Evolutionary conservation across 495 filamentous ascomycete species (phyloP).

Genomic region (Hyaloscypha hepaticicola): DNA sequence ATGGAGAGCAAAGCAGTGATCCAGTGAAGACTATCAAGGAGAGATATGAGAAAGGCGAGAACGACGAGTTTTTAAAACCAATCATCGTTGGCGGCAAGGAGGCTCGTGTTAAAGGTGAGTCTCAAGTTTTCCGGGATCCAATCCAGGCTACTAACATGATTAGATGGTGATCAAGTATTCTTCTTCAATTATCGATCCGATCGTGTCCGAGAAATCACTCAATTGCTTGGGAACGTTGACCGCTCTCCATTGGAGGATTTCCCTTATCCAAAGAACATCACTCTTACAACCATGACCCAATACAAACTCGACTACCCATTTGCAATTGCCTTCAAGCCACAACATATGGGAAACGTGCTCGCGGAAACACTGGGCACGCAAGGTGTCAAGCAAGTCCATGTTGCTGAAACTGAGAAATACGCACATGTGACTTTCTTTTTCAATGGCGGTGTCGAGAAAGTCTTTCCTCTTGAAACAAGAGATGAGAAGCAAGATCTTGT

Average conservation of each 20-base stretch:
- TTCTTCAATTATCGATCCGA: conserved; percentile 99
- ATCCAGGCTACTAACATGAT: conserved; percentile 17
- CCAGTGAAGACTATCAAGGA: conserved; percentile 84
- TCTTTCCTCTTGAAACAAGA: conserved; percentile 84
- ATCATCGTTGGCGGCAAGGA: conserved; percentile 91
- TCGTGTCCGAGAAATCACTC: conserved; percentile 94
- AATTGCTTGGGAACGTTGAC: conserved; percentile 88
- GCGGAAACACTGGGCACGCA: conserved; percentile 93
- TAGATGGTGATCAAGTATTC: conserved; percentile 91
- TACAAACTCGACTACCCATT: conserved; percentile 97
- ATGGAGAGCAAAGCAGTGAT: conserved; percentile 82
- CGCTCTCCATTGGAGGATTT: conserved; percentile 87
- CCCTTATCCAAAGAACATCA: conserved; percentile 88
- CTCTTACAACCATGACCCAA: conserved; percentile 95
- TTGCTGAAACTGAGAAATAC: conserved; percentile 99
- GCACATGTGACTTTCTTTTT: conserved; percentile 99
- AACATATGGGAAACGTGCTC: conserved; percentile 93
- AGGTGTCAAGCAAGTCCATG: conserved; percentile 84
- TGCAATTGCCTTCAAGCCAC: conserved; percentile 89
- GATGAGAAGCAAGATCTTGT: conserved; percentile 58
- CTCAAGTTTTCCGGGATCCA: not conserved
- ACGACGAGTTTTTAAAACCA: conserved; percentile 96
- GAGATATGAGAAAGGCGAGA: conserved; percentile 83
- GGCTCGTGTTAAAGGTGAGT: conserved; percentile 74
- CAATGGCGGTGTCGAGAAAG: conserved; percentile 98